A percentile compares a stretch with the other conserved stretches of the same genome.
Evolutionary conservation across 139 green algal genomes (phyloP).

Genomic region (Tetraselmis striata): DNA sequence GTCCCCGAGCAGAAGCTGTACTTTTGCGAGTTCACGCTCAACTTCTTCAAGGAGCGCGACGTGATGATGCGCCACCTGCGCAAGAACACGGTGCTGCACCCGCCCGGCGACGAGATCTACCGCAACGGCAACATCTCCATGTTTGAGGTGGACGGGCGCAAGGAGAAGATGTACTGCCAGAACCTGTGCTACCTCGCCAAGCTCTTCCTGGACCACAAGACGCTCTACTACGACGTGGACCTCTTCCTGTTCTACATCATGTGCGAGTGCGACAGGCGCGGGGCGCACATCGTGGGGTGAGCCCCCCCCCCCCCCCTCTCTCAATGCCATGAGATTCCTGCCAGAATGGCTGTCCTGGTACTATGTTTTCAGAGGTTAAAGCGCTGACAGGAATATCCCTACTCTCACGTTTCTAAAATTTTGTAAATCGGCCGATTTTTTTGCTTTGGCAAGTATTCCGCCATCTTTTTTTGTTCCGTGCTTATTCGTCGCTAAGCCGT

Average conservation of each 20-base stretch:
- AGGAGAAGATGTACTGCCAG: conserved; percentile 92
- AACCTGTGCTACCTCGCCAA: conserved; percentile 98
- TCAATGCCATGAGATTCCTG: too few relatives aligned
- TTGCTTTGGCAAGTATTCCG: too few relatives aligned
- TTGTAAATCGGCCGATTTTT: too few relatives aligned
- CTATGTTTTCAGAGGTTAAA: too few relatives aligned
- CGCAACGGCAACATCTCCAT: conserved; percentile 77
- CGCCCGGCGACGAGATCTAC: conserved; percentile 98
- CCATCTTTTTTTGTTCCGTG: too few relatives aligned
- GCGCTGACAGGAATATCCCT: too few relatives aligned
- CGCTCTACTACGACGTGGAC: conserved; percentile 98
- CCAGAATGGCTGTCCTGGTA: too few relatives aligned
- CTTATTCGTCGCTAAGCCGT: too few relatives aligned
- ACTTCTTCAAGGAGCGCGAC: conserved; percentile 66
- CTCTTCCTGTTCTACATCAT: conserved; percentile 99
- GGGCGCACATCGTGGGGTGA: conserved; percentile 92
- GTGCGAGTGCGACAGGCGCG: conserved; percentile 91
- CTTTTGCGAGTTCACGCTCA: conserved; percentile 94
- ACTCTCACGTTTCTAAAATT: too few relatives aligned
- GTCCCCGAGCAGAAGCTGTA: conserved; percentile 94
- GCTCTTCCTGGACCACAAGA: conserved; percentile 99
- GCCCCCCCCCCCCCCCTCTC: too few relatives aligned
- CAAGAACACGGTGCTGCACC: conserved; percentile 85
- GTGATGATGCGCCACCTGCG: conserved; percentile 88
- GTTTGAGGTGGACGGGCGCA: conserved; percentile 89